Conservation (phyloP, 2,329 filamentous ascomycete species). For the Paraconiothyrium brasiliense region DNA sequence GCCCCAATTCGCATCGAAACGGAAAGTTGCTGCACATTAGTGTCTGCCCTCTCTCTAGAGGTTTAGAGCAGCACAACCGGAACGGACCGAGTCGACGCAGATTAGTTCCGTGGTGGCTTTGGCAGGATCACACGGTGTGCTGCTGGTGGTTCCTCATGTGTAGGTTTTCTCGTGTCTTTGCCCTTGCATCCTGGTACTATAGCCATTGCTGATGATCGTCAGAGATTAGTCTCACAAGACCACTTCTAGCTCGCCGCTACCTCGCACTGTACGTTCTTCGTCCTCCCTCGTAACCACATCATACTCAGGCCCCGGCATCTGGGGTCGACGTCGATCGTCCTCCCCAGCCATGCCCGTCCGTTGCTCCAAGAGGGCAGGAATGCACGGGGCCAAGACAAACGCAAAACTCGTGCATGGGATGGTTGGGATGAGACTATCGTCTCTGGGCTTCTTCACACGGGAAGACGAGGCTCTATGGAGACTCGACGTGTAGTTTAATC, state of each 20-base stretch:
- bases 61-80: neutral
- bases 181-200: neutral
- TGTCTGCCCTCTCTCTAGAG: neutral
- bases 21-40: neutral
- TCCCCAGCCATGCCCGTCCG: neutral
- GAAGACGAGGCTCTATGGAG: too few species aligned
- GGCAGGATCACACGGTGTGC: slow-evolving; percentile 2
- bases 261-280: neutral
- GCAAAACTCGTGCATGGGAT: slow-evolving; percentile 1
- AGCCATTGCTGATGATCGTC: neutral
- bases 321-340: neutral
- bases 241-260: neutral
- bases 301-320: neutral
- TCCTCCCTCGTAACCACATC: neutral
- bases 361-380: neutral
- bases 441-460: too few species aligned
- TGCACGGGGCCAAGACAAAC: too few species aligned
- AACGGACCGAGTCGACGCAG: slow-evolving; percentile 1
- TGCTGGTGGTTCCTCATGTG: slow-evolving; percentile 3
- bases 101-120: neutral
- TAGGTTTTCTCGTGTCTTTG: neutral
- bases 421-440: neutral
- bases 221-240: neutral
- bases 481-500: neutral
- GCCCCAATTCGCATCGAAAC: neutral